Evolutionary conservation across 768 basidiomycete genomes (phyloP).

Genomic region (Psilocybe cubensis): DNA sequence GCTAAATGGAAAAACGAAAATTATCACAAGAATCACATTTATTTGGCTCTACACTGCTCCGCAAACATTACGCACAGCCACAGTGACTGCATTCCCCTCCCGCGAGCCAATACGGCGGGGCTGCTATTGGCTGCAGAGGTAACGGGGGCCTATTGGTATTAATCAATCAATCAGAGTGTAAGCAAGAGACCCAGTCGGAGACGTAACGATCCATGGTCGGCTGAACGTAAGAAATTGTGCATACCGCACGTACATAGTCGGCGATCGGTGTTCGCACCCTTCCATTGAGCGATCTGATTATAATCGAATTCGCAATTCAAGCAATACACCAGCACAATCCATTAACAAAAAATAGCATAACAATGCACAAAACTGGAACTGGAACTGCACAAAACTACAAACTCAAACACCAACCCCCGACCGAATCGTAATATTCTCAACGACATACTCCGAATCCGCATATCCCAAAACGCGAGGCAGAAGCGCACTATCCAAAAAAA

Average conservation of each 20-base stretch:
- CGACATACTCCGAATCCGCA: slow-evolving; percentile 96
- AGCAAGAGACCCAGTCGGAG: too few species aligned
- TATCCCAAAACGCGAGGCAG: slow-evolving; percentile 86
- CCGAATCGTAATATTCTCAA: slow-evolving; percentile 90
- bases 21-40: slow-evolving; percentile 35
- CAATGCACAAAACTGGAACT: background rate
- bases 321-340: too few species aligned
- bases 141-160: too few species aligned
- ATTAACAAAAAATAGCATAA: background rate
- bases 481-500: slow-evolving; percentile 58
- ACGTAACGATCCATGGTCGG: too few species aligned
- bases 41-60: too few species aligned
- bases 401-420: slow-evolving; percentile 32
- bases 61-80: slow-evolving; percentile 53
- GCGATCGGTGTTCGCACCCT: too few species aligned
- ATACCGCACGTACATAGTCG: too few species aligned
- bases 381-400: background rate
- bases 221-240: too few species aligned
- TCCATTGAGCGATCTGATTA: too few species aligned
- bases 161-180: too few species aligned
- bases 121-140: too few species aligned
- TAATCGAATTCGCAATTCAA: too few species aligned
- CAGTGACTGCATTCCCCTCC: slow-evolving; percentile 13
- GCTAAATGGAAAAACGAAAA: slow-evolving; percentile 39
- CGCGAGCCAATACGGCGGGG: background rate